Evolutionary conservation across 257 asterid genomes (phyloP).

Genomic region (Echium plantagineum): DNA sequence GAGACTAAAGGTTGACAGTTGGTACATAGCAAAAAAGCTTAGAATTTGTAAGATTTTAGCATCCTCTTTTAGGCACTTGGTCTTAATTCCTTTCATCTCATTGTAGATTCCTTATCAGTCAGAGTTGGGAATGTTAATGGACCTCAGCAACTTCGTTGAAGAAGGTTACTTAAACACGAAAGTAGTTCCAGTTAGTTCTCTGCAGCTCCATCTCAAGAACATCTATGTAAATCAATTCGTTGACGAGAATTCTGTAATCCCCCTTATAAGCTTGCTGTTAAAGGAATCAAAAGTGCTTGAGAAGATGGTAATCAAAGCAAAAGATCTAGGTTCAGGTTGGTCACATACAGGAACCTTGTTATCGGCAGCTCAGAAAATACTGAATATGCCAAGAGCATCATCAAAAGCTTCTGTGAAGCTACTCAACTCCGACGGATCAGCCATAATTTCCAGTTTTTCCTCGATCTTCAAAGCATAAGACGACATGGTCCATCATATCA

Average conservation of each 20-base stretch:
- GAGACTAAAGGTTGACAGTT: no score
- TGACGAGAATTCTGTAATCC: not conserved
- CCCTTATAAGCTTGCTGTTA: conserved; percentile 7
- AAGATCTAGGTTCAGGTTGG: not conserved
- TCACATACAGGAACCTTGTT: not conserved
- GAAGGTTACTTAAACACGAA: not conserved
- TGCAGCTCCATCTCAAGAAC: conserved; percentile 5
- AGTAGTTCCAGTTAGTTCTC: not conserved
- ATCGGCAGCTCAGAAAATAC: not conserved
- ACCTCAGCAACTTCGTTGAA: not conserved
- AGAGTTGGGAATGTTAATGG: no score
- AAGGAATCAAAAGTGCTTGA: conserved; percentile 6
- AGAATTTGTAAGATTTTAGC: no score
- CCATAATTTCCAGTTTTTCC: not conserved
- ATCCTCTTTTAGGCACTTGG: no score
- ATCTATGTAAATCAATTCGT: conserved; percentile 4
- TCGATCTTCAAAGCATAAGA: not conserved
- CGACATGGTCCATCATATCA: not conserved
- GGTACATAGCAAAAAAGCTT: no score
- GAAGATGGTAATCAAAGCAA: conserved; percentile 2
- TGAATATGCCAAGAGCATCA: not conserved
- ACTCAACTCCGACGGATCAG: not conserved
- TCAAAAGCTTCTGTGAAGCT: not conserved
- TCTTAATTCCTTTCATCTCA: no score
- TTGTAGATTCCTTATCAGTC: no score